These are phyloP conservation scores for Suillus sp. DNA, from an alignment of 768 basidiomycete species.

Conservation along the genomic window DNA sequence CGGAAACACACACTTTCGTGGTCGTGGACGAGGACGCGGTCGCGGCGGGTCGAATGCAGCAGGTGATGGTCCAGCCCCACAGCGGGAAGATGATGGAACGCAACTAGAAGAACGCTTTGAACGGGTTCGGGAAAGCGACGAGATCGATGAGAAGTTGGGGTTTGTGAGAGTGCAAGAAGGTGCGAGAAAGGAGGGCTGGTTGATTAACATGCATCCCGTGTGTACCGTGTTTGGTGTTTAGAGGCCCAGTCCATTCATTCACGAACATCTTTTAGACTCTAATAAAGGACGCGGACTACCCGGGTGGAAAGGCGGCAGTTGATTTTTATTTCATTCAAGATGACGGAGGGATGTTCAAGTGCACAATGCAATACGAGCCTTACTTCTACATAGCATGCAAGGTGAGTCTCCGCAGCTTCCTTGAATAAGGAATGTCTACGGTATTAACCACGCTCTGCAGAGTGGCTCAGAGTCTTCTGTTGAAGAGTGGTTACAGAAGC, in stretches of 20 bases:
- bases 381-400: constrained; percentile 95
- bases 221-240: constrained; percentile 31
- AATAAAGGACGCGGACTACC: constrained; percentile 82
- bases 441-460: constrained; percentile 41
- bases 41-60: constrained; percentile 37
- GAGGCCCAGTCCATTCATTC: constrained; percentile 2
- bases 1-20: constrained; percentile 40
- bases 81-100: constrained; percentile 89
- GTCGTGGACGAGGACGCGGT: constrained; percentile 50
- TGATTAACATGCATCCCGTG: constrained; percentile 98
- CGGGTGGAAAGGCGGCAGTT: constrained; percentile 85
- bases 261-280: constrained; percentile 57
- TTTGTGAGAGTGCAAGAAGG: constrained; percentile 85
- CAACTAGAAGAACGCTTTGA: constrained; percentile 87
- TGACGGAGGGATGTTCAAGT: constrained; percentile 96
- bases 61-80: constrained; percentile 53
- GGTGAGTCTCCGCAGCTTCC: constrained; percentile 48
- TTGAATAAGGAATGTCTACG: not conserved
- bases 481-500: constrained; percentile 95
- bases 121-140: constrained; percentile 70
- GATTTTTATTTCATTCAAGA: constrained; percentile 98
- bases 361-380: constrained; percentile 89
- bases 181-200: constrained; percentile 79
- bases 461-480: constrained; percentile 83
- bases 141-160: constrained; percentile 92